A percentile compares a stretch with the other conserved stretches of the same genome.
phyloP scores from a whole-genome alignment of 2,329 filamentous ascomycete genomes.

The Rugonectria rugulosa region DNA sequence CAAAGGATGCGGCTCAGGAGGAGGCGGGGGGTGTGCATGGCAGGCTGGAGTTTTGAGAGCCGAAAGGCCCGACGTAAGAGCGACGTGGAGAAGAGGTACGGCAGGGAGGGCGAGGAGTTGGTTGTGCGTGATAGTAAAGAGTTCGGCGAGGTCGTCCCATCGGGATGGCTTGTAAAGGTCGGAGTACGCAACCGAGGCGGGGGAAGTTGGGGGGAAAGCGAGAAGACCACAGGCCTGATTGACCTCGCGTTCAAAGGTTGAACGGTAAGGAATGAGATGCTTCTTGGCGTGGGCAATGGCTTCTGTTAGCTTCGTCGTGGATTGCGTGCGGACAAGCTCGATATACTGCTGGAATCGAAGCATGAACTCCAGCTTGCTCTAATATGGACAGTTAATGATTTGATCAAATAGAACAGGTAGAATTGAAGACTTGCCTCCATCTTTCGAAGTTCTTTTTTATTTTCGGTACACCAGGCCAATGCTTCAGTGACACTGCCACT shows the following conservation, averaged over 20 bases:
- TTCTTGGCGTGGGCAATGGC: conserved; percentile 85
- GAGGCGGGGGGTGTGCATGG: conserved; percentile 54
- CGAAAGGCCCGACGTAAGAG: conserved; percentile 88
- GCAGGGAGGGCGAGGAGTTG: conserved; percentile 82
- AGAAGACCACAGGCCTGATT: conserved; percentile 80
- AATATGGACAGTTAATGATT: conserved; percentile 7
- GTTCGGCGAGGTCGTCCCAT: conserved; percentile 77
- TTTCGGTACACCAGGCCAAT: conserved; percentile 89
- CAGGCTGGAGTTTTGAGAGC: conserved; percentile 96
- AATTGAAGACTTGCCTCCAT: conserved; percentile 67
- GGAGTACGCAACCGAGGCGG: conserved; percentile 49
- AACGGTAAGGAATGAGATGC: conserved; percentile 75
- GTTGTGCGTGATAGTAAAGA: conserved; percentile 89
- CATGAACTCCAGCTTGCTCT: conserved; percentile 91
- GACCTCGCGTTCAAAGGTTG: conserved; percentile 73
- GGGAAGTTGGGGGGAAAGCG: conserved; percentile 68
- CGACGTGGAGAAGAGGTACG: conserved; percentile 86
- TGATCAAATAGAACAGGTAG: background rate
- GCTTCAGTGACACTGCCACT: conserved; percentile 78
- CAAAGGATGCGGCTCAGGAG: conserved; percentile 51
- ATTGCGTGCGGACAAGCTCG: conserved; percentile 78
- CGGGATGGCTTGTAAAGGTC: conserved; percentile 76
- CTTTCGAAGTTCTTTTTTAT: conserved; percentile 91
- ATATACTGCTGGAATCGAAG: conserved; percentile 94
- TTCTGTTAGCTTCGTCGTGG: conserved; percentile 72